Evolutionary conservation across 345 rosid species (phyloP).

Genomic region (Syzygium aromaticum): DNA sequence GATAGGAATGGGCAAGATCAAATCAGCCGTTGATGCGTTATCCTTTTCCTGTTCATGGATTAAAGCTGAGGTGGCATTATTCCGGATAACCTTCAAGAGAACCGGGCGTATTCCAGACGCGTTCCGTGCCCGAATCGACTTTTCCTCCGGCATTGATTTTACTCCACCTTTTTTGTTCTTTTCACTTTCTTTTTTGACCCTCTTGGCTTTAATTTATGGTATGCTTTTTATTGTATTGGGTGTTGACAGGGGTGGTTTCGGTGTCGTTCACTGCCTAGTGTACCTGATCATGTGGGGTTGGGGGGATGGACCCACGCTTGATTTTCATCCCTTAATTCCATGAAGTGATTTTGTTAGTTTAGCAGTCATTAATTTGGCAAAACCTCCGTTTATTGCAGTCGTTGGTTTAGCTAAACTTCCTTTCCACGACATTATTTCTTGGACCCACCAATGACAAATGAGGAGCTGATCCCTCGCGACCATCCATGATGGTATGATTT

Average conservation of each 20-base stretch:
- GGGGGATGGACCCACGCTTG: neutral
- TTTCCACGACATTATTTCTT: neutral
- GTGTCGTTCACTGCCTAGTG: neutral
- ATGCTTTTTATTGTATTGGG: neutral
- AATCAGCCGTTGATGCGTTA: neutral
- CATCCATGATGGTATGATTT: neutral
- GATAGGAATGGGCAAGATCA: neutral
- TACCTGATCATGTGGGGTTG: neutral
- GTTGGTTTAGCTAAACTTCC: neutral
- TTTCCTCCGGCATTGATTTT: neutral
- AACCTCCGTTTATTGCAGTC: neutral
- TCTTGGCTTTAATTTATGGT: neutral
- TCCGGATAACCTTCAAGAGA: neutral
- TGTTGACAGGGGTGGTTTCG: neutral
- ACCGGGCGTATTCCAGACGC: neutral
- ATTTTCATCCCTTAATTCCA: neutral
- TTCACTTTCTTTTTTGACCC: neutral
- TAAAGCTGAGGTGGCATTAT: neutral
- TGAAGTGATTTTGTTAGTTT: neutral
- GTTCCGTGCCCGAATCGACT: neutral
- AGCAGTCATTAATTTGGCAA: neutral
- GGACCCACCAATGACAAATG: neutral
- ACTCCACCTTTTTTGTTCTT: neutral
- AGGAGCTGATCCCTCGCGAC: neutral
- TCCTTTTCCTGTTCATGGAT: neutral